These are phyloP conservation scores for Chytriomyces sp. DNA, from an alignment of 192 early-diverging fungal genomes.

Conservation along the genomic window DNA sequence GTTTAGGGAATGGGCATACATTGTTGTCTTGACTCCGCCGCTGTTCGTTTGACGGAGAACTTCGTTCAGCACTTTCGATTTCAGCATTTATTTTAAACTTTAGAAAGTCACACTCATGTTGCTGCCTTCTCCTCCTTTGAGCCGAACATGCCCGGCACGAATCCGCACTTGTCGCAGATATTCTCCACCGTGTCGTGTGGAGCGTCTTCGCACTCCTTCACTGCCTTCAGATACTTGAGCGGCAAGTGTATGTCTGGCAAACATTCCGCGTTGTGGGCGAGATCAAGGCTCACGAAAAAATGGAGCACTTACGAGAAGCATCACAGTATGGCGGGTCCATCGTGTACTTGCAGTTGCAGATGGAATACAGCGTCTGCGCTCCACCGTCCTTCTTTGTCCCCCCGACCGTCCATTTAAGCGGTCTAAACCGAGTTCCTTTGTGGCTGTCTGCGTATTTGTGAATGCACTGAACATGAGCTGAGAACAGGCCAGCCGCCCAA, in stretches of 20 bases:
- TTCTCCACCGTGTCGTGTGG: slow-evolving; percentile 26
- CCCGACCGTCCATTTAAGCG: slow-evolving; percentile 34
- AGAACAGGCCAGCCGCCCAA: background rate
- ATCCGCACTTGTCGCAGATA: slow-evolving; percentile 40
- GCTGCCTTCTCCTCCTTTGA: slow-evolving; percentile 5
- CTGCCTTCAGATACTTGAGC: slow-evolving; percentile 34
- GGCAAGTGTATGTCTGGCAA: slow-evolving; percentile 35
- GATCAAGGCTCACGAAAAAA: background rate
- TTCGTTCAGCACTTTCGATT: slow-evolving; percentile 42
- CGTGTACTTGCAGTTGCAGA: slow-evolving; percentile 47
- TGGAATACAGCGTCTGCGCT: slow-evolving; percentile 35
- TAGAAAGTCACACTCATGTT: background rate
- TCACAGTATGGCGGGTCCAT: slow-evolving; percentile 42
- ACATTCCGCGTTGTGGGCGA: background rate
- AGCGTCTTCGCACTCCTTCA: slow-evolving; percentile 30
- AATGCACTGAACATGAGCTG: background rate
- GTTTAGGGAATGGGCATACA: slow-evolving; percentile 32
- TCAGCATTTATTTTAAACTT: slow-evolving; percentile 40
- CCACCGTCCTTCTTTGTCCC: slow-evolving; percentile 36
- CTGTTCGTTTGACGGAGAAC: slow-evolving; percentile 46
- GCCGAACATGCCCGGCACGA: slow-evolving; percentile 12
- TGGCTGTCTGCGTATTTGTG: slow-evolving; percentile 24
- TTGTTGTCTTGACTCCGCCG: slow-evolving; percentile 39
- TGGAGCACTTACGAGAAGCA: slow-evolving; percentile 36
- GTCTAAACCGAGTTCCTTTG: slow-evolving; percentile 39